These are phyloP conservation scores for Plasmodium sp. DNA, from an alignment of 169 alveolate species.

Conservation along the genomic window DNA sequence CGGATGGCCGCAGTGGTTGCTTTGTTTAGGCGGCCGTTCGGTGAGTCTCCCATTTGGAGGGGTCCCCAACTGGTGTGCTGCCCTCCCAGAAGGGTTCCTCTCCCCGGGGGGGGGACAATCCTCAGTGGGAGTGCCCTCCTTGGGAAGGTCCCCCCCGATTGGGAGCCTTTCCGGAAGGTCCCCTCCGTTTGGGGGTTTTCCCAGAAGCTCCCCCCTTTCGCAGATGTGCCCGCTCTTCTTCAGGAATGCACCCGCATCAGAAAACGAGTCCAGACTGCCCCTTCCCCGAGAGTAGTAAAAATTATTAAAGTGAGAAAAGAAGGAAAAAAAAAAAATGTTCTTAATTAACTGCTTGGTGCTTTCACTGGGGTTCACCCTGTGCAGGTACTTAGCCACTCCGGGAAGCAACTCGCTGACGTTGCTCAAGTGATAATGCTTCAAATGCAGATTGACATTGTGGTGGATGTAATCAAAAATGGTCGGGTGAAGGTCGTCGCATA, in stretches of 20 bases:
- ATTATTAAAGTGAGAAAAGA: slow-evolving; percentile 9
- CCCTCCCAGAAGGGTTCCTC: not conserved
- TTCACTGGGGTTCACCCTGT: slow-evolving; percentile 9
- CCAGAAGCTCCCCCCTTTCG: not conserved
- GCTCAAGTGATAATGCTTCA: slow-evolving; percentile 15
- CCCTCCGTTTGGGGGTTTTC: not conserved
- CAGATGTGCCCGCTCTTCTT: not conserved
- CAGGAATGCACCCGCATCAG: not conserved
- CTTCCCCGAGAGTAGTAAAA: not conserved
- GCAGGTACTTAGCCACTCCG: slow-evolving; percentile 17
- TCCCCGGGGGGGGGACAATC: not conserved
- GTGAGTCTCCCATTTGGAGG: not conserved
- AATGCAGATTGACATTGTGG: slow-evolving; percentile 11
- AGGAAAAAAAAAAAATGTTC: slow-evolving; percentile 28
- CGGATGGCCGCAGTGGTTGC: not conserved
- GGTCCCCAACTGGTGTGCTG: not conserved
- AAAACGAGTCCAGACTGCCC: too few species aligned
- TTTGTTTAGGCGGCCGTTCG: not conserved
- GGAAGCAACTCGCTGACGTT: slow-evolving; percentile 11
- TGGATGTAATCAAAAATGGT: slow-evolving; percentile 50
- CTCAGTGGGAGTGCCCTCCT: not conserved
- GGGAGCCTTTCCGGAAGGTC: not conserved
- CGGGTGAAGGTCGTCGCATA: slow-evolving; percentile 14
- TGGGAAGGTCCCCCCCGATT: not conserved
- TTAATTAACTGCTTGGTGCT: slow-evolving; percentile 10